Evolutionary conservation across 495 filamentous ascomycete species (phyloP).

Genomic region (Penicillium cinerascens): DNA sequence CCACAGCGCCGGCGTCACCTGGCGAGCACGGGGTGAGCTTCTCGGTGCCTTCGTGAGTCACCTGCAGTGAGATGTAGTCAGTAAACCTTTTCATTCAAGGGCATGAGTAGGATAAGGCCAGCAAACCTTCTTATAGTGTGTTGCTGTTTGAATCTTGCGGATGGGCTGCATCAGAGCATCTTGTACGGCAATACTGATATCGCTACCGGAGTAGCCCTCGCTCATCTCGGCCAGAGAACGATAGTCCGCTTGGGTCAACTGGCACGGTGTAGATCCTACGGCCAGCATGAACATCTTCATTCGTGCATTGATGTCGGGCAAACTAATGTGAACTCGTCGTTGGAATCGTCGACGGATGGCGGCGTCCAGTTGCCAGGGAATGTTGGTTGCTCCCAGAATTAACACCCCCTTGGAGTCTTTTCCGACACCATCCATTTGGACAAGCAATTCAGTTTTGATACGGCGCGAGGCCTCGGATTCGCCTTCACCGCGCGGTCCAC

Average conservation of each 20-base stretch:
- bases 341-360: constrained; percentile 97
- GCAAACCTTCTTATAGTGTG: constrained; percentile 91
- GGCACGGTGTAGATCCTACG: constrained; percentile 85
- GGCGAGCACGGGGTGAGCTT: constrained; percentile 93
- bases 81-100: neutral
- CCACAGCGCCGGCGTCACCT: constrained; percentile 75
- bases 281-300: constrained; percentile 97
- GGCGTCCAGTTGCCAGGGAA: constrained; percentile 98
- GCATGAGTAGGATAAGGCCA: neutral
- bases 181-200: constrained; percentile 95
- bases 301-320: constrained; percentile 83
- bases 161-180: constrained; percentile 98
- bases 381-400: constrained; percentile 96
- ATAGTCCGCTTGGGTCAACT: constrained; percentile 75
- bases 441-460: constrained; percentile 97
- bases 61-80: constrained; percentile 42
- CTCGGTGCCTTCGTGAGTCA: constrained; percentile 64
- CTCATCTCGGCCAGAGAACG: constrained; percentile 72
- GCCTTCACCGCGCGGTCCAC: constrained; percentile 92
- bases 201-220: constrained; percentile 91
- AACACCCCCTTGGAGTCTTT: constrained; percentile 90
- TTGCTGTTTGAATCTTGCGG: constrained; percentile 94
- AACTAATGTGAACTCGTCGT: constrained; percentile 86
- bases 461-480: constrained; percentile 95
- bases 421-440: constrained; percentile 99